Percentiles rank a stretch among this genome's conserved stretches.
These are phyloP conservation scores for Darksidea phi DNA, from an alignment of 495 filamentous ascomycete species.

Conservation along the genomic window DNA sequence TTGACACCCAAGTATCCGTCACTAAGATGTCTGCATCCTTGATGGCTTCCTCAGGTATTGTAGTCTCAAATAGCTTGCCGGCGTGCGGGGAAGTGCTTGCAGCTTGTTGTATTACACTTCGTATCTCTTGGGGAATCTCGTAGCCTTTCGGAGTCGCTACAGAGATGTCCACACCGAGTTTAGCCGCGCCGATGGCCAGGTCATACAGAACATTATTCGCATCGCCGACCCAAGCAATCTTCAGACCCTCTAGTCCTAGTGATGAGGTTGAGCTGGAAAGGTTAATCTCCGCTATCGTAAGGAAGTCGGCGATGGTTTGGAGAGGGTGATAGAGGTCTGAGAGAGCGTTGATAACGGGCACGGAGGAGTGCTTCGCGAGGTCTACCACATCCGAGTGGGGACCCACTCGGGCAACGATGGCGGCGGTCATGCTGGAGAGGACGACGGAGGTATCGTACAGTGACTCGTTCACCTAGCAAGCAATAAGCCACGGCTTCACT, in stretches of 20 bases:
- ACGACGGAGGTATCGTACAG: slow-evolving; percentile 84
- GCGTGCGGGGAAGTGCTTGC: slow-evolving; percentile 54
- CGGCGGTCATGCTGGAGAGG: slow-evolving; percentile 87
- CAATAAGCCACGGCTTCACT: neutral
- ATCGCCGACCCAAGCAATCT: slow-evolving; percentile 94
- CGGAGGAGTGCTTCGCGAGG: slow-evolving; percentile 74
- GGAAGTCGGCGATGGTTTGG: slow-evolving; percentile 87
- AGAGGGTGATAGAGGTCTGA: slow-evolving; percentile 87
- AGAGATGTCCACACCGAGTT: slow-evolving; percentile 79
- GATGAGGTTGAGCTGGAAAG: slow-evolving; percentile 47
- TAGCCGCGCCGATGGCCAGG: slow-evolving; percentile 77
- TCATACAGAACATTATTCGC: slow-evolving; percentile 97
- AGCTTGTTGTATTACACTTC: slow-evolving; percentile 62
- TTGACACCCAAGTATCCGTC: slow-evolving; percentile 95
- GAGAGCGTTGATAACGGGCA: slow-evolving; percentile 93
- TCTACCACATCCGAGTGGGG: slow-evolving; percentile 77
- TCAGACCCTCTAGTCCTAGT: slow-evolving; percentile 74
- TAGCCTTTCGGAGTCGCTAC: slow-evolving; percentile 86
- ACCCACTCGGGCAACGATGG: slow-evolving; percentile 85
- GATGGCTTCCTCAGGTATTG: slow-evolving; percentile 81
- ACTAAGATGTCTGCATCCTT: slow-evolving; percentile 86
- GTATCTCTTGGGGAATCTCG: slow-evolving; percentile 70
- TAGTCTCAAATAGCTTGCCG: slow-evolving; percentile 72
- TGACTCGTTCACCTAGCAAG: slow-evolving; percentile 73
- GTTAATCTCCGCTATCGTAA: slow-evolving; percentile 82